phyloP scores from a whole-genome alignment of 2,329 filamentous ascomycete species.

The Botryosphaeria dothidea region DNA sequence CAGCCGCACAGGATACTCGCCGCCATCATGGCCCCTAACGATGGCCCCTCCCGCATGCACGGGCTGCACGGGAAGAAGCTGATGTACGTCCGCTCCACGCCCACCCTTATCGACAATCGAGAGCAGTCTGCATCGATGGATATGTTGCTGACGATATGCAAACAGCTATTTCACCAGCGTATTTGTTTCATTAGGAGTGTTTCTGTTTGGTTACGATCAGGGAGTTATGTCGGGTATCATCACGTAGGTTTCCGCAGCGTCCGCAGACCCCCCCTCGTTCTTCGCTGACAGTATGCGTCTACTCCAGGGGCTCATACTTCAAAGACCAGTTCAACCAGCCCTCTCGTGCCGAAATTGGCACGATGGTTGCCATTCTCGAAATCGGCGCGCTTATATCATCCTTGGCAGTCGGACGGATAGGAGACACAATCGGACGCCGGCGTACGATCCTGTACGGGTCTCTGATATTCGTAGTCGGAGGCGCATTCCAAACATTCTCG shows the following conservation, averaged over 20 bases:
- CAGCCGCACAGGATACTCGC: slow-evolving; percentile 58
- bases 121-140: background rate
- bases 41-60: slow-evolving; percentile 70
- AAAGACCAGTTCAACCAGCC: slow-evolving; percentile 91
- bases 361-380: slow-evolving; percentile 96
- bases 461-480: slow-evolving; percentile 80
- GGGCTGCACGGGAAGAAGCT: slow-evolving; percentile 95
- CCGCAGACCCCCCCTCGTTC: slow-evolving; percentile 21
- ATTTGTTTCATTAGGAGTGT: slow-evolving; percentile 82
- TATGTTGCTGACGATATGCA: background rate
- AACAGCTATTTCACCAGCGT: slow-evolving; percentile 90
- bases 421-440: slow-evolving; percentile 86
- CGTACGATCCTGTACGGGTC: slow-evolving; percentile 93
- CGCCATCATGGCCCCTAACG: slow-evolving; percentile 79
- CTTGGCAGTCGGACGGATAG: slow-evolving; percentile 79
- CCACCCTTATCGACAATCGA: background rate
- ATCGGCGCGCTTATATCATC: slow-evolving; percentile 91
- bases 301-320: slow-evolving; percentile 75
- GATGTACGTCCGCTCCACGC: slow-evolving; percentile 61
- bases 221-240: slow-evolving; percentile 82
- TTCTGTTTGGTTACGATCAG: slow-evolving; percentile 87
- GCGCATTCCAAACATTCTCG: slow-evolving; percentile 79
- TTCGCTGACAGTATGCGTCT: slow-evolving; percentile 26
- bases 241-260: slow-evolving; percentile 54
- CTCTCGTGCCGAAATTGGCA: slow-evolving; percentile 82